Evolutionary conservation across 108 stramenopile species (phyloP).

Genomic region (Cylindrotheca fusiformis): DNA sequence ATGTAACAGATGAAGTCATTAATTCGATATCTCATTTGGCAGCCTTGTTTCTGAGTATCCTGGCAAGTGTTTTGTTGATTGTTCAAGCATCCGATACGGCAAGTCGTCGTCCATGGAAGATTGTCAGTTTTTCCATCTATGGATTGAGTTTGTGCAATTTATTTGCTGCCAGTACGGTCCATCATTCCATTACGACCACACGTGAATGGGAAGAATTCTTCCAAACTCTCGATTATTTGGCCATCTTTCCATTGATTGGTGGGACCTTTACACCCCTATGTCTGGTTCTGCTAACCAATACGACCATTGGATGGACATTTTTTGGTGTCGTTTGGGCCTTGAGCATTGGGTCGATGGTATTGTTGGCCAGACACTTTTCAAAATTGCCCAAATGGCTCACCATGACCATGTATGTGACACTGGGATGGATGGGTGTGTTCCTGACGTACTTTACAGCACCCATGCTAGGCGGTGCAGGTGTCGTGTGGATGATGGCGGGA

Average conservation of each 20-base stretch:
- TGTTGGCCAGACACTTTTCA: conserved; percentile 41
- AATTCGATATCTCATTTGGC: conserved; percentile 65
- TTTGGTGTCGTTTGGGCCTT: conserved; percentile 67
- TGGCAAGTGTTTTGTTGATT: conserved; percentile 61
- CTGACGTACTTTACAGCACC: conserved; percentile 55
- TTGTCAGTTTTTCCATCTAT: conserved; percentile 71
- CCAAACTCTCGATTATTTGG: conserved; percentile 69
- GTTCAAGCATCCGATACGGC: conserved; percentile 26
- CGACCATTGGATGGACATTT: conserved; percentile 76
- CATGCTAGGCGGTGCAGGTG: conserved; percentile 38
- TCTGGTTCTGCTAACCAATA: conserved; percentile 57
- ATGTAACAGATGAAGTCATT: conserved; percentile 80
- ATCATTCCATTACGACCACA: conserved; percentile 58
- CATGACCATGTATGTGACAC: conserved; percentile 80
- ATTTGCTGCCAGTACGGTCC: conserved; percentile 63
- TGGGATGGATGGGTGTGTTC: conserved; percentile 76
- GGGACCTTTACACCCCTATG: conserved; percentile 86
- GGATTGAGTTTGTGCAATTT: conserved; percentile 57
- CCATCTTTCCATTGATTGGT: conserved; percentile 79
- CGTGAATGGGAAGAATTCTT: conserved; percentile 52
- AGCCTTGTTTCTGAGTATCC: conserved; percentile 52
- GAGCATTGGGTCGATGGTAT: conserved; percentile 55
- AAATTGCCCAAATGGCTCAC: conserved; percentile 71
- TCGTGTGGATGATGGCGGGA: conserved; percentile 48
- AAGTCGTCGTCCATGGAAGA: conserved; percentile 62